phyloP scores from a whole-genome alignment of 1,284 basidiomycete genomes.

The Spongispora temasekensis region DNA sequence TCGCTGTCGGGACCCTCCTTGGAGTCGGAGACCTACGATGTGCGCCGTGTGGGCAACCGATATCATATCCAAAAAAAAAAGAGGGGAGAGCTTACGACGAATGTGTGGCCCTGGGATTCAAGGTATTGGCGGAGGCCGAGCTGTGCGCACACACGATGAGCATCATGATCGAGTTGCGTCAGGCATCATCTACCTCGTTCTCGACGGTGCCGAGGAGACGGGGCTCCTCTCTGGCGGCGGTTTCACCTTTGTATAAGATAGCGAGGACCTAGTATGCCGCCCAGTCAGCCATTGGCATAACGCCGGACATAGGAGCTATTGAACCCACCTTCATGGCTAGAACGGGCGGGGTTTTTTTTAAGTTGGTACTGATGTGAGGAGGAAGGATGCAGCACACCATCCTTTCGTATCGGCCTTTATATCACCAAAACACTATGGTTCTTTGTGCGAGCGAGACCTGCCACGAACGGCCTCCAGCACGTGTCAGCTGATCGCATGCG shows the following conservation, averaged over 20 bases:
- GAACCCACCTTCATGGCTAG: conserved; percentile 31
- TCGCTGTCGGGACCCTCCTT: conserved; percentile 87
- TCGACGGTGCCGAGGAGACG: conserved; percentile 89
- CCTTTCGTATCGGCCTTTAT: conserved; percentile 23
- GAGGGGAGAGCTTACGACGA: conserved; percentile 48
- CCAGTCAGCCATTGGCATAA: conserved; percentile 2
- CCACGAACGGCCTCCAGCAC: too few relatives aligned
- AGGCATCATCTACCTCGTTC: conserved; percentile 61
- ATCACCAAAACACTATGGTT: conserved; percentile 3
- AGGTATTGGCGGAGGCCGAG: conserved; percentile 77
- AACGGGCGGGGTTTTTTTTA: background rate
- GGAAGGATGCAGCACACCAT: background rate
- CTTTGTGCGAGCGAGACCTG: conserved; percentile 1
- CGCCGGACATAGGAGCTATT: background rate
- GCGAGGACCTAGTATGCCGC: conserved; percentile 64
- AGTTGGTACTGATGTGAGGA: background rate
- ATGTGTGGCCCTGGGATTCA: conserved; percentile 77
- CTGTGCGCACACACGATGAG: conserved; percentile 37
- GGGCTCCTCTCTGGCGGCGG: conserved; percentile 78
- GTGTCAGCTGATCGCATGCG: too few relatives aligned
- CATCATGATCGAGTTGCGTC: background rate
- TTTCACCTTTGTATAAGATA: conserved; percentile 76
- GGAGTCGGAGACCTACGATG: conserved; percentile 70
- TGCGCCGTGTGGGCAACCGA: conserved; percentile 1
- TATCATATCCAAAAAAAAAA: conserved; percentile 1